Conservation (phyloP, 1,284 basidiomycete genomes). For the Rhodotorula sp. region DNA sequence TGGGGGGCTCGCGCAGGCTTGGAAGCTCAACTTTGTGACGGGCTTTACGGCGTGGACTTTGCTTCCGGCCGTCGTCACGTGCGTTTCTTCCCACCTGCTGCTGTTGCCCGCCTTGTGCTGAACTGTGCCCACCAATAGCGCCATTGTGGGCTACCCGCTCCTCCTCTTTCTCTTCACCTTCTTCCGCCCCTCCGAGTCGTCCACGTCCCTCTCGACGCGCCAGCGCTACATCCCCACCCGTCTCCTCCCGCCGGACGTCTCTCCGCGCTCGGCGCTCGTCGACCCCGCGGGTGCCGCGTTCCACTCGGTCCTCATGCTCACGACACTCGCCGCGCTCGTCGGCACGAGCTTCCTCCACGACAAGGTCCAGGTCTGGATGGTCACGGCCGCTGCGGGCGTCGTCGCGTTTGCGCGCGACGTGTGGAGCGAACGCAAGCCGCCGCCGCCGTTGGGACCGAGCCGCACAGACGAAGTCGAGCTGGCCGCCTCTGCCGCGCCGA, state of each 20-base stretch:
- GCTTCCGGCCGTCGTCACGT: conserved; percentile 58
- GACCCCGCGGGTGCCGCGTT: conserved; percentile 60
- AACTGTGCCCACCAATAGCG: conserved; percentile 4
- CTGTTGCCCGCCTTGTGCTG: accelerated
- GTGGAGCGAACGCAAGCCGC: conserved; percentile 58
- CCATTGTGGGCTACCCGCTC: conserved; percentile 50
- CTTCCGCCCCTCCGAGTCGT: neutral
- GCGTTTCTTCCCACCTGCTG: conserved; percentile 47
- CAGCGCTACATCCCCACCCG: conserved; percentile 52
- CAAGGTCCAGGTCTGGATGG: conserved; percentile 61
- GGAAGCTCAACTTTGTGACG: conserved; percentile 45
- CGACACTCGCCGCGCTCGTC: conserved; percentile 62
- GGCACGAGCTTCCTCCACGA: conserved; percentile 60
- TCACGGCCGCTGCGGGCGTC: conserved; percentile 82
- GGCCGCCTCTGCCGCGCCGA: neutral
- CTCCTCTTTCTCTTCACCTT: conserved; percentile 48
- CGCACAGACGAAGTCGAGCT: conserved; percentile 25
- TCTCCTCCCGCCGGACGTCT: conserved; percentile 55
- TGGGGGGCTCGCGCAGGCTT: conserved; percentile 32
- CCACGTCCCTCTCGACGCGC: conserved; percentile 3
- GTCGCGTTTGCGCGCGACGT: conserved; percentile 70
- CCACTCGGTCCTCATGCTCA: conserved; percentile 56
- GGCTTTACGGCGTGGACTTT: conserved; percentile 45
- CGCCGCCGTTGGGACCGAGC: neutral
- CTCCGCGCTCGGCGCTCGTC: conserved; percentile 55